Base-by-base conservation (phyloP, 345 rosid genomes). In the Viola odorata region DNA sequence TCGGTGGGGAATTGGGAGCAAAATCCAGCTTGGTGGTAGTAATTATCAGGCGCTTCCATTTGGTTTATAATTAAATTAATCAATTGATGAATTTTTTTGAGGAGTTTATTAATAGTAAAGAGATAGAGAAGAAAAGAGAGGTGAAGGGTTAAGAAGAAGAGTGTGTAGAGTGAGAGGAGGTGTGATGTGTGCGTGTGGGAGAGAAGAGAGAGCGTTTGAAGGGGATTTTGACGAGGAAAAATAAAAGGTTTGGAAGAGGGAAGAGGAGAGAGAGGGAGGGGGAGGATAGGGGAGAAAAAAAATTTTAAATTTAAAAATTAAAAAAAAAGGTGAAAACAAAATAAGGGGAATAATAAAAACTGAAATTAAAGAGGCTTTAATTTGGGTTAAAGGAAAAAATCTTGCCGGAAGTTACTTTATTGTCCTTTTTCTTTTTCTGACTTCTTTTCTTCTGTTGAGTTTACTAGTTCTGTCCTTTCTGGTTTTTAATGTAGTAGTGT, bases 141-240 rank as follows among this genome's bases (percentile, higher is more conserved):
- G 2, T 7, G 45, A 14, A 44, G 77, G 62, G 48, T 8, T 65
- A 74, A 55, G 55, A 32, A 64, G 60, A 67, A 64, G 69, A 49
- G 72, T 15, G 65, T 39, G 62, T 11, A 14, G 8, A 65, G 57
- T 13, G 45, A 65, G 55, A 63, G 44, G 41, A 37, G 53, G 71
- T 23, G 61, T 64, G 68, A 7, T 44, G 62, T 45, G 17, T 44
- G 0, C 15, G 38, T 12, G 32, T 58, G 58, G 62, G 70, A 37
- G 55, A 54, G 68, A 50, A 72, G 63, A 61, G 66, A 50, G 65
- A 57, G 81, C 83, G 79, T 60, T 73, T 73, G 80, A 75, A 75
- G 73, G 71, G 77, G 78, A 72, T 62, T 70, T 76, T 80, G 83
- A 73, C 83, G 80, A 75, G 67, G 63, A 59, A 58, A 54, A 62